A percentile compares a stretch with the other conserved stretches of the same genome.
These are phyloP conservation scores for Pisolithus tinctorius DNA, from an alignment of 768 basidiomycete genomes.

Conservation along the genomic window DNA sequence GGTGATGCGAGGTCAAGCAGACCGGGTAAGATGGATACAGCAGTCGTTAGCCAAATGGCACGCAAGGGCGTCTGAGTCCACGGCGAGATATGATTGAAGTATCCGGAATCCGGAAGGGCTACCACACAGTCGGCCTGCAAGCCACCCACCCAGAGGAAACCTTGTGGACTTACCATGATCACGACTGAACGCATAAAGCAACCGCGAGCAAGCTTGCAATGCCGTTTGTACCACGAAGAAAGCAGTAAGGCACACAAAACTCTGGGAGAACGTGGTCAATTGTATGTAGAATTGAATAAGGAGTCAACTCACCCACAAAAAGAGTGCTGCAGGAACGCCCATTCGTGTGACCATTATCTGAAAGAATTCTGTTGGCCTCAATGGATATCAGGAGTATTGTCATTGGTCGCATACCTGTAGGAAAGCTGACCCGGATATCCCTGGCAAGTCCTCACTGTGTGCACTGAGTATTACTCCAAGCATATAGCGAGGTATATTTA, in stretches of 20 bases:
- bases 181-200: slow-evolving; percentile 79
- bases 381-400: not conserved
- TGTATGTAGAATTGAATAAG: not conserved
- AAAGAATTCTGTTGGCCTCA: slow-evolving; percentile 1
- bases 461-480: not conserved
- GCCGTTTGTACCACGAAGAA: slow-evolving; percentile 82
- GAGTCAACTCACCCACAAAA: slow-evolving; percentile 57
- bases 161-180: slow-evolving; percentile 49
- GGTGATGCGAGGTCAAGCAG: slow-evolving; percentile 72
- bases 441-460: slow-evolving; percentile 55
- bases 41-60: slow-evolving; percentile 67
- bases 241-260: slow-evolving; percentile 76
- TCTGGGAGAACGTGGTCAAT: slow-evolving; percentile 26
- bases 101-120: slow-evolving; percentile 72
- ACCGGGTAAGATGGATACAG: slow-evolving; percentile 62
- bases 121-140: not conserved
- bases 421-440: slow-evolving; percentile 65
- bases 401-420: slow-evolving; percentile 40
- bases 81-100: slow-evolving; percentile 62
- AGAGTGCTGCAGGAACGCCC: slow-evolving; percentile 68
- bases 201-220: slow-evolving; percentile 76
- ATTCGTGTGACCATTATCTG: slow-evolving; percentile 72
- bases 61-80: slow-evolving; percentile 69
- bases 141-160: not conserved
- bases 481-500: not conserved